Evolutionary conservation across 176 grass and related monocot genomes (phyloP).

Genomic region (Pharus latifolius): DNA sequence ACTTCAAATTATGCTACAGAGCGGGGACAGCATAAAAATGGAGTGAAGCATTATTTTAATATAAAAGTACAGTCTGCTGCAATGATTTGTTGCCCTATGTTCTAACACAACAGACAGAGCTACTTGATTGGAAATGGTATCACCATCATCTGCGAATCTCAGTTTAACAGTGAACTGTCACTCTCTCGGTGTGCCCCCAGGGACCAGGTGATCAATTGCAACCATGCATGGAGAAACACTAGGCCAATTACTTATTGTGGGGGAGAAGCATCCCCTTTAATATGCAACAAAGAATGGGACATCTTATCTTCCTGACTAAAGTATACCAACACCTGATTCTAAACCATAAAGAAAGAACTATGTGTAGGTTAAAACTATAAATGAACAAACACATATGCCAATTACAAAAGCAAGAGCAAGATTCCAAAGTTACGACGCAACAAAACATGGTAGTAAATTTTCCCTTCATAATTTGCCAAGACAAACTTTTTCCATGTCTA

Average conservation of each 20-base stretch:
- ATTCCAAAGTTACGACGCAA: not conserved
- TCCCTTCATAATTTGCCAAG: not conserved
- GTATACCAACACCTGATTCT: slow-evolving; percentile 22
- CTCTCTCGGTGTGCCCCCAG: not conserved
- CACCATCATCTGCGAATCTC: not conserved
- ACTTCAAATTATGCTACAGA: too few relatives aligned
- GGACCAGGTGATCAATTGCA: slow-evolving; percentile 2
- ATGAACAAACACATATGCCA: slow-evolving; percentile 10
- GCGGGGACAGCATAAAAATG: too few relatives aligned
- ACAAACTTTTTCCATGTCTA: not conserved
- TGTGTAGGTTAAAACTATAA: too few relatives aligned
- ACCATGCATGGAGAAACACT: slow-evolving; percentile 12
- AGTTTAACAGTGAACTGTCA: too few relatives aligned
- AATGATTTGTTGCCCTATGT: too few relatives aligned
- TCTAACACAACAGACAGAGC: slow-evolving; percentile 1
- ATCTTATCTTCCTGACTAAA: slow-evolving; percentile 22
- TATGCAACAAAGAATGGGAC: slow-evolving; percentile 29
- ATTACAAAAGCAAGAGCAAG: not conserved
- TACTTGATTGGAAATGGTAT: slow-evolving; percentile 6
- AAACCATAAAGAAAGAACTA: not conserved
- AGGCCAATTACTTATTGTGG: slow-evolving; percentile 20
- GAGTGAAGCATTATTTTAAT: too few relatives aligned
- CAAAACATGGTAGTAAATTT: slow-evolving; percentile 4
- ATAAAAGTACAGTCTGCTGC: too few relatives aligned
- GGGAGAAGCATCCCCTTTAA: not conserved